Base-by-base conservation (phyloP, 768 basidiomycete genomes). In the Butyriboletus loyo region DNA sequence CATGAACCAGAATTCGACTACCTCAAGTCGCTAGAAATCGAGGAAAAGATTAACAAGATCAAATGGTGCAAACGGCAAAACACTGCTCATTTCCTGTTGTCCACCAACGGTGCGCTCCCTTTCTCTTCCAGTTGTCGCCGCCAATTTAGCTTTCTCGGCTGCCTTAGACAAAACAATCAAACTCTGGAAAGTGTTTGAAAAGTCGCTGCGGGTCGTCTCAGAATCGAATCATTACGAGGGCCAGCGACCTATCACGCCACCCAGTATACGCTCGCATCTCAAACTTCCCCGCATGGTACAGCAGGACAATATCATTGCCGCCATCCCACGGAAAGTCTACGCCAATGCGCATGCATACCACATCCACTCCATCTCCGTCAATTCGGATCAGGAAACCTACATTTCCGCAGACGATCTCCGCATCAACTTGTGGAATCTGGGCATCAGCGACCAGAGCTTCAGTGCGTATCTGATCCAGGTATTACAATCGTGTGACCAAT, bases 11-110 rank as follows among this genome's bases (percentile, higher is more conserved):
- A 99, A 72, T 99, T 99, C 72, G 97, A 99, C 77, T 99, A 99
- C 73, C 86, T 99, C 67, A 99, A 99, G 80, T 97, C 93, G 22
- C 79, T 99, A 62, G 97, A 99, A 81, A 99, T 99, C 73, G 97
- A 99, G 75, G 97, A 99, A 82, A 99, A 99, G 87, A 99, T 99
- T 80, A 99, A 99, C 80, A 92, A 97, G 84, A 99, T 99, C 83
- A 92, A 94, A 72, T 99, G 97, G 97, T 98, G 95, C 80, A 94
- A 87, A 77, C 84, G 97, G 59, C 94, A 97, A 75, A 98, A 98
- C 70, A 81, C 90, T 41, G 95, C 97, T 40, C 97, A 99, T 73
- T 98, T 99, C 73, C 75, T 99, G 51, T 73, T 99, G 46, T 96
- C 94, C 53, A 98, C 97, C 28, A 99, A 99, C 65, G 97, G 97